Evolutionary conservation across 164 flowering plant genomes (phyloP).

Genomic region (Vitis amurensis): DNA sequence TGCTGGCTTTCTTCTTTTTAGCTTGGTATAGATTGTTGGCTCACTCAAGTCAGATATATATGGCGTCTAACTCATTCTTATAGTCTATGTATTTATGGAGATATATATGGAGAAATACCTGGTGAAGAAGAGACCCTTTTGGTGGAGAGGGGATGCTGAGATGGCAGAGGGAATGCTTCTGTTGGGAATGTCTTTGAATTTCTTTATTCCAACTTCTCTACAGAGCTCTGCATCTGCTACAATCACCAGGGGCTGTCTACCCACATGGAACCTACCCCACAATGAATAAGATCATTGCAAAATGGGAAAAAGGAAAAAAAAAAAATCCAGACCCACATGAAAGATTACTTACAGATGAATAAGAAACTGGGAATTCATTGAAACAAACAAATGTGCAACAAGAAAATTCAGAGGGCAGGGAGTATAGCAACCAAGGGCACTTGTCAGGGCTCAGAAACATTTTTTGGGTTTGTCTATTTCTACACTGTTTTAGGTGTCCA

Average conservation of each 20-base stretch:
- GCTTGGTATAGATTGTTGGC: no score
- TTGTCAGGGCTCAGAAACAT: no score
- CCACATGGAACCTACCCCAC: slow-evolving; percentile 83
- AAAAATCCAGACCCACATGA: background rate
- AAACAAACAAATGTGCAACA: no score
- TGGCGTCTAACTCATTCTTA: no score
- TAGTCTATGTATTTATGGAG: background rate
- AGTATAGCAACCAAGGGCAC: no score
- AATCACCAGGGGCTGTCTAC: slow-evolving; percentile 89
- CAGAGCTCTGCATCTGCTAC: slow-evolving; percentile 89
- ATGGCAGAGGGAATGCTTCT: slow-evolving; percentile 97
- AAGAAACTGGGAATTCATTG: no score
- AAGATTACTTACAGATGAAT: no score
- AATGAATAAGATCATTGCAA: background rate
- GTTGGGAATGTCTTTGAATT: slow-evolving; percentile 80
- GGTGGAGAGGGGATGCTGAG: slow-evolving; percentile 89
- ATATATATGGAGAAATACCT: slow-evolving; percentile 37
- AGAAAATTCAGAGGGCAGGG: no score
- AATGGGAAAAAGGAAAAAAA: background rate
- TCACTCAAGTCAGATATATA: no score
- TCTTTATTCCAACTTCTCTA: slow-evolving; percentile 86
- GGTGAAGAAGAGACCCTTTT: slow-evolving; percentile 89
- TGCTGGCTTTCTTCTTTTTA: no score
- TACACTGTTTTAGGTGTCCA: no score
- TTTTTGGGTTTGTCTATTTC: no score